Percentiles rank a stretch among this genome's conserved stretches.
These are phyloP conservation scores for Chrysoporthe deuterocubensis DNA, from an alignment of 2,329 filamentous ascomycete genomes.

Conservation along the genomic window DNA sequence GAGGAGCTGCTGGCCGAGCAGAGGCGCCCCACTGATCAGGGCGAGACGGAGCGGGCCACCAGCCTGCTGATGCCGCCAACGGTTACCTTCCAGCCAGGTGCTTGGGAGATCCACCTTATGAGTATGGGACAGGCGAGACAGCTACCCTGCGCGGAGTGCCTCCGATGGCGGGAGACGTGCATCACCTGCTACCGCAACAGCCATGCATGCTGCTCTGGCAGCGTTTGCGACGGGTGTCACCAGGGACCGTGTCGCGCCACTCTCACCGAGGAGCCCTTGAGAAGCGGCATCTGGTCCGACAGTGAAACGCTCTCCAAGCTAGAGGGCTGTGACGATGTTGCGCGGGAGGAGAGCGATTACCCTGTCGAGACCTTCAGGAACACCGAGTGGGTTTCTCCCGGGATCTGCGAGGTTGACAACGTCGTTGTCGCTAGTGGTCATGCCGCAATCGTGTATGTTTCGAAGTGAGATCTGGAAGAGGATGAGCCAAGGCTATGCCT, in stretches of 20 bases:
- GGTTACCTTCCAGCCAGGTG: neutral
- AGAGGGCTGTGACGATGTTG: neutral
- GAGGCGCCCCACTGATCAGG: neutral
- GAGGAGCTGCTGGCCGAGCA: neutral
- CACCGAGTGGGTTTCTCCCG: neutral
- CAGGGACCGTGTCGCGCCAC: neutral
- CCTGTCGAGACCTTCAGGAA: neutral
- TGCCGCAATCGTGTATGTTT: neutral
- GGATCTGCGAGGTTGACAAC: neutral
- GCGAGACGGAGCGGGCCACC: neutral
- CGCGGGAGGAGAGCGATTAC: too few relatives aligned
- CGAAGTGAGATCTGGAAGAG: neutral
- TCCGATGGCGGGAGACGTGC: neutral
- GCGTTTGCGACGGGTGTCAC: slow-evolving; percentile 1
- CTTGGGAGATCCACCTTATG: neutral
- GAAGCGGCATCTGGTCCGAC: neutral
- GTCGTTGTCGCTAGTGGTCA: neutral
- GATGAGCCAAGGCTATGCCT: too few relatives aligned
- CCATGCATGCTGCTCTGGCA: neutral
- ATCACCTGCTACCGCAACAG: neutral
- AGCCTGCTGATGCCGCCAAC: too few relatives aligned
- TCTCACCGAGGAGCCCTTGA: neutral
- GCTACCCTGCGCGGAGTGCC: neutral
- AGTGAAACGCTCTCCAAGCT: neutral
- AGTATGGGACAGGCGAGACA: neutral